Conservation (phyloP, 2,329 filamentous ascomycete species). For the Alternaria arbusti region DNA sequence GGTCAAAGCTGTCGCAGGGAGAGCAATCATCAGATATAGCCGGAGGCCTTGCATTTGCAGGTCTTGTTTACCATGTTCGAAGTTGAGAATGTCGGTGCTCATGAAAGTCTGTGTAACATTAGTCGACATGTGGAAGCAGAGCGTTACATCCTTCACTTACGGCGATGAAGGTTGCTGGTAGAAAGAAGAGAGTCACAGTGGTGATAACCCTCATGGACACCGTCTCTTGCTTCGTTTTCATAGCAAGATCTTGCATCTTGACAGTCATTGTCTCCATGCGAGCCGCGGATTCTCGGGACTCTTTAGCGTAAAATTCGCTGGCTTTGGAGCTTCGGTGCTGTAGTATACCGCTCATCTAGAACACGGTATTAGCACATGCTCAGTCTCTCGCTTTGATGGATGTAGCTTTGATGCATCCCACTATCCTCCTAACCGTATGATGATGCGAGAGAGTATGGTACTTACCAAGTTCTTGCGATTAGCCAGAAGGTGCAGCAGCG, state of each 20-base stretch:
- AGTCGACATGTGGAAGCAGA: too few species aligned
- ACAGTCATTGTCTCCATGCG: constrained; percentile 38
- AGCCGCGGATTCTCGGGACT: constrained; percentile 25
- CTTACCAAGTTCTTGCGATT: constrained; percentile 31
- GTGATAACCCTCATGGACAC: constrained; percentile 54
- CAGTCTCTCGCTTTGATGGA: too few species aligned
- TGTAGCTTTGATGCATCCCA: too few species aligned
- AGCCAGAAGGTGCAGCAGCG: constrained; percentile 17
- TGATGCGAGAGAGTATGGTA: too few species aligned
- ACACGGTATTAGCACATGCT: background rate
- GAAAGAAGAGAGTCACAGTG: constrained; percentile 51
- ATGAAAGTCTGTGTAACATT: too few species aligned
- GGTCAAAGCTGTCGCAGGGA: constrained; percentile 47
- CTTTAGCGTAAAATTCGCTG: constrained; percentile 26
- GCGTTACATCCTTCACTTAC: too few species aligned
- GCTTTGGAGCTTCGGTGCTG: constrained; percentile 45
- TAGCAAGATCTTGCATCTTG: constrained; percentile 42
- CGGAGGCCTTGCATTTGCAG: constrained; percentile 24
- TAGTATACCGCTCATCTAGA: constrained; percentile 42
- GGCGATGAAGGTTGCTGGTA: constrained; percentile 53
- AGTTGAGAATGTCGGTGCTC: constrained; percentile 49
- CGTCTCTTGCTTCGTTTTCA: constrained; percentile 49
- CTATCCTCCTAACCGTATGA: too few species aligned
- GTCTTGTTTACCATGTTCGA: constrained; percentile 18
- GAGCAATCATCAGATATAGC: constrained; percentile 43